Evolutionary conservation across 2,329 filamentous ascomycete genomes (phyloP).

Genomic region (Colletotrichum orbiculare): DNA sequence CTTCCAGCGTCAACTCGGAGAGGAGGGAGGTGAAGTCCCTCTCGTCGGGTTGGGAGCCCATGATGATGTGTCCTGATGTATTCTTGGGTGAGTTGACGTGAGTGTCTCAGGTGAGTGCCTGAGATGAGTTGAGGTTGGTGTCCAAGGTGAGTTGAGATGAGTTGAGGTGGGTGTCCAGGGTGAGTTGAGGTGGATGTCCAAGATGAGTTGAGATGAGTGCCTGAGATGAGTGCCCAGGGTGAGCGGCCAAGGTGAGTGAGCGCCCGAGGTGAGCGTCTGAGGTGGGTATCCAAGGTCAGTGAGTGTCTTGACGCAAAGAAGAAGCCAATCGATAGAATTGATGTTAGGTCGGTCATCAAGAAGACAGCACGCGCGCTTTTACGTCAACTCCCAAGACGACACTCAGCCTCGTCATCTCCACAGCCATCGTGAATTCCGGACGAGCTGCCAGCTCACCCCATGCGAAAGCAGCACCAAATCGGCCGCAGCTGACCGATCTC

Average conservation of each 20-base stretch:
- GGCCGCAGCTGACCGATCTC: slow-evolving; percentile 17
- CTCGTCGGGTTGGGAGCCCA: slow-evolving; percentile 19
- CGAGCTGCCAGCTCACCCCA: background rate
- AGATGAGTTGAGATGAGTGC: background rate
- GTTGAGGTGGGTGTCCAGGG: background rate
- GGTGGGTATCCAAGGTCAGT: too few relatives aligned
- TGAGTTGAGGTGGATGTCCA: too few relatives aligned
- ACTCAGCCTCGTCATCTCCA: background rate
- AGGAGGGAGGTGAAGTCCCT: slow-evolving; percentile 30
- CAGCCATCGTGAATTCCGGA: slow-evolving; percentile 13
- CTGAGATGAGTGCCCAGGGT: background rate
- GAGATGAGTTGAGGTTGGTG: background rate
- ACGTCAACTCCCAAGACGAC: background rate
- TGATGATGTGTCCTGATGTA: background rate
- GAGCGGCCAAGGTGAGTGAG: too few relatives aligned
- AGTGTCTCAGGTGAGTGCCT: background rate
- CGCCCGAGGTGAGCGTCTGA: too few relatives aligned
- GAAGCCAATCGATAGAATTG: too few relatives aligned
- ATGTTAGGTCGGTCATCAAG: background rate
- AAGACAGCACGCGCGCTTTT: background rate
- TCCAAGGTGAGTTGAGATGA: too few relatives aligned
- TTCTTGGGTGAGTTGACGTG: background rate
- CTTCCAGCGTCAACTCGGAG: slow-evolving; percentile 22
- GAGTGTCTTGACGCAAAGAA: too few relatives aligned
- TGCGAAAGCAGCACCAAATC: slow-evolving; percentile 1